phyloP scores from a whole-genome alignment of 192 early-diverging fungal species.

The Rhizophlyctis rosea region DNA sequence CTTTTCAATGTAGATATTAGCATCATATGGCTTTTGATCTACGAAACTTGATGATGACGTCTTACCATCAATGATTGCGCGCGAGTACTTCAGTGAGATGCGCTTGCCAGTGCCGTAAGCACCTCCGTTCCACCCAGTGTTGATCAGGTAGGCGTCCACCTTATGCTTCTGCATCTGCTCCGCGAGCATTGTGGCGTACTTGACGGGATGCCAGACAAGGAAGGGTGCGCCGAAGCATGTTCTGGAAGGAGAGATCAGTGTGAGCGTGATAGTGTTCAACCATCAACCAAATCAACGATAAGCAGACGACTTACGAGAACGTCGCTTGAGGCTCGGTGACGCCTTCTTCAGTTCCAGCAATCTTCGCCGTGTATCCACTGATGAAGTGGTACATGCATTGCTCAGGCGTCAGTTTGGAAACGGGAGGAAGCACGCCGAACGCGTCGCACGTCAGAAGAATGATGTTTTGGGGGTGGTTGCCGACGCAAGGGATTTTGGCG shows the following conservation, averaged over 20 bases:
- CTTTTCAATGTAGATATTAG: too few species aligned
- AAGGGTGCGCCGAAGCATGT: constrained; percentile 76
- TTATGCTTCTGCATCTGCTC: constrained; percentile 87
- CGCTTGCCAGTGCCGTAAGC: constrained; percentile 86
- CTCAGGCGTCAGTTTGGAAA: constrained; percentile 75
- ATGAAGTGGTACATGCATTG: constrained; percentile 99
- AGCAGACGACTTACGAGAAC: too few species aligned
- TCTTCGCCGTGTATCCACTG: constrained; percentile 96
- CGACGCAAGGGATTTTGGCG: constrained; percentile 89
- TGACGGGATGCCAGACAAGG: constrained; percentile 92
- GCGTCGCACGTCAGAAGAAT: constrained; percentile 96
- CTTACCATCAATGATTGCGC: constrained; percentile 85
- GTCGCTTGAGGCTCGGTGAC: constrained; percentile 88
- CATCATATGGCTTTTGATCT: too few species aligned
- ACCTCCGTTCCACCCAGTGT: constrained; percentile 97
- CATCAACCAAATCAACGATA: too few species aligned
- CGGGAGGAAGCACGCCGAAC: constrained; percentile 92
- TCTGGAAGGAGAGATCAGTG: too few species aligned
- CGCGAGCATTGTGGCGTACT: constrained; percentile 95
- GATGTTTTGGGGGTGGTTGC: constrained; percentile 90
- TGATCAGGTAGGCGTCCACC: constrained; percentile 88
- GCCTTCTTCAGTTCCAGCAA: constrained; percentile 95
- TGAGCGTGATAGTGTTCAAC: too few species aligned
- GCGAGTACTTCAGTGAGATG: constrained; percentile 93
- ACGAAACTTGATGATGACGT: neutral